Evolutionary conservation across 2,329 filamentous ascomycete species (phyloP), one percentile per base, ranked within the genome.

Genomic region (Myriosclerotinia duriaeana): DNA sequence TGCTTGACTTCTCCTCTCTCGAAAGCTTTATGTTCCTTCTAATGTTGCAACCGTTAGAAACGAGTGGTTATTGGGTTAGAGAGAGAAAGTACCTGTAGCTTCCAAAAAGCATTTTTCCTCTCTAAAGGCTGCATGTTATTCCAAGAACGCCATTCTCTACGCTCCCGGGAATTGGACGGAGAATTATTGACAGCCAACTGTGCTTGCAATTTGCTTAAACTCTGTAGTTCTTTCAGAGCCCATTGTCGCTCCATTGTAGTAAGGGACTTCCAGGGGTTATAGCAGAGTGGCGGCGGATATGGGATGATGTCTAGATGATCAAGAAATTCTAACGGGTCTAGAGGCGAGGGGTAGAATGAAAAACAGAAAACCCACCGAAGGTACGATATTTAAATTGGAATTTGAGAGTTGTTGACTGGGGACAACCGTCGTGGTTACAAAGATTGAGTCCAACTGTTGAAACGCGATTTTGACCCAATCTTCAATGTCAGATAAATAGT

Each of bases 81-180:
- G 3, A 20, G 11, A 44, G 8, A 15, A 48, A 40, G 4, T 52
- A 68, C 66, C 55, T 69, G 59, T 5, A 69, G 44, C 2, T 40
- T 62, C 8, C 5, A 30, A 40, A 56, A 68, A 11, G 60, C 60
- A 9, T 2, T 26, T 15, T n/a, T 2, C 11, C 20, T 58, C 54
- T 68, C 64, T 15, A 22, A 15, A 26, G 38, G 15, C 1, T 66
- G 11, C 56, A 66, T 60, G 5, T 6, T 14, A 40, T 66, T 52
- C 68, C 68, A 68, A 17, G 58, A 12, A 22, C 42, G 36, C 58
- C 59, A 66, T 22, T 69, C 59, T 52, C 34, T 56, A 17, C 22
- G 46, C 6, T 53, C 38, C 14, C n/a, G 36, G 40, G 7, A 1
- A 15, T 17, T 53, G 15, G 44, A n/a, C n/a, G 1, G 7, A 36